Base-by-base conservation (phyloP, 129 eudicot genomes). In the Erigeron canadensis region DNA sequence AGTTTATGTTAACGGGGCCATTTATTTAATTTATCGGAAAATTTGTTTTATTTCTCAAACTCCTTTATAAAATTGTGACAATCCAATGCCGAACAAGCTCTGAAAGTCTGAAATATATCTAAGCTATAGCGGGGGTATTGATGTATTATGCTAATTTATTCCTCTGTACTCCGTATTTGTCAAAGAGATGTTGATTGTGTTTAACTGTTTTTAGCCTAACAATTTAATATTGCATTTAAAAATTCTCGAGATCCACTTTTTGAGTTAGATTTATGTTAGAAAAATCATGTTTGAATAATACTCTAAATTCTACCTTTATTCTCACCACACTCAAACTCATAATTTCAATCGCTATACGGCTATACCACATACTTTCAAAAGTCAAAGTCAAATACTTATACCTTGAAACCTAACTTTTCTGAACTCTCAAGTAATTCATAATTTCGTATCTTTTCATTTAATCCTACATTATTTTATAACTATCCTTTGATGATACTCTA, bases 241-340 rank as follows among this genome's bases (percentile, higher is more conserved):
- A 34, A 55, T 76, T 47, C 53, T 38, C 74, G 37, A 76, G 80
- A 76, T 76, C 80, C 80, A 50, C 80, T 76, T 68, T 59, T 76
- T 68, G 75, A 76, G 80, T 76, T 76, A 21, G 63, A 76, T 67
- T 57, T 53, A 76, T 67, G 80, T 68, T 68, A 67, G 63, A 47
- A 64, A 76, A 76, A 68, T 75, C 34, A 28, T 28, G 34, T 28
- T 28, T 28, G 34, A 28, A 28, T 28, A 28, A 28, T 28, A 68
- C 69, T 67, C 70, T 17, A 45, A 48, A 18, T 68, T 67, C 47
- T 67, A 67, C 69, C 69, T 68, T 76, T 76, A 9, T 18, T 61
- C 38, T 76, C 41, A 68, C 58, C 62, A 76, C 54, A 68, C 69
- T 76, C 51, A 28, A 58, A 57, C 15, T 43, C 65, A 43, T 44